phyloP scores from a whole-genome alignment of 2,329 filamentous ascomycete genomes.

The Zopfia rhizophila region DNA sequence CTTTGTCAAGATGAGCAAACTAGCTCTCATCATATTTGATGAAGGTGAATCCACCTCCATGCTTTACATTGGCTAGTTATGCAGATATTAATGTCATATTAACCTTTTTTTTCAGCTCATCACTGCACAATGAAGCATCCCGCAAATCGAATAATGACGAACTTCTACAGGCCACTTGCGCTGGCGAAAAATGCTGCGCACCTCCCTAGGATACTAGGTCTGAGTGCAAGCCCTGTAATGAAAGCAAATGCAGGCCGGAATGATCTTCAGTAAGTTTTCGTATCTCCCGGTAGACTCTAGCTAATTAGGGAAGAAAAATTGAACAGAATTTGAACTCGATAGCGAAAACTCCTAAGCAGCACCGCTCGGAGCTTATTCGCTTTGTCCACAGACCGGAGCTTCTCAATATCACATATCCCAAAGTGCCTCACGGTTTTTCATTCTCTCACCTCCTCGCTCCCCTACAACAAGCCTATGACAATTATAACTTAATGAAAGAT shows the following conservation, averaged over 20 bases:
- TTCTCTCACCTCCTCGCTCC: constrained; percentile 27
- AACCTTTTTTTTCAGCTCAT: constrained; percentile 67
- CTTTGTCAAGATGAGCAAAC: constrained; percentile 71
- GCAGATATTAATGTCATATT: constrained; percentile 2
- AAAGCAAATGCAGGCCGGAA: constrained; percentile 62
- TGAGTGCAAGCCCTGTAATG: constrained; percentile 83
- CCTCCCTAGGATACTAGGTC: constrained; percentile 76
- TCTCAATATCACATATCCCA: constrained; percentile 43
- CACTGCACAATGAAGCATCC: constrained; percentile 74
- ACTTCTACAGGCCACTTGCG: constrained; percentile 71
- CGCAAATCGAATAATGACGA: constrained; percentile 75
- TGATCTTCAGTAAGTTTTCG: constrained; percentile 58
- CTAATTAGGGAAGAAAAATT: constrained; percentile 58
- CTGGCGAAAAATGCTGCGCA: constrained; percentile 31
- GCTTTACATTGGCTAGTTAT: too few species aligned
- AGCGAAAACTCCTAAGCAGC: constrained; percentile 73
- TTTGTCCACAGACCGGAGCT: constrained; percentile 75
- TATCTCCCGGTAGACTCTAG: not conserved
- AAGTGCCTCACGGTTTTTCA: constrained; percentile 23
- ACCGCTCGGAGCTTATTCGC: constrained; percentile 75
- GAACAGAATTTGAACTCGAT: constrained; percentile 76
- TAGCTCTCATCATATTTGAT: constrained; percentile 82
- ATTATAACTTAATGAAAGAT: constrained; percentile 51
- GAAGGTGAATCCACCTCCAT: constrained; percentile 69
- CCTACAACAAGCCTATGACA: constrained; percentile 27